Base-by-base conservation (phyloP, 768 basidiomycete genomes). In the Rubroboletus pulcherrimus region DNA sequence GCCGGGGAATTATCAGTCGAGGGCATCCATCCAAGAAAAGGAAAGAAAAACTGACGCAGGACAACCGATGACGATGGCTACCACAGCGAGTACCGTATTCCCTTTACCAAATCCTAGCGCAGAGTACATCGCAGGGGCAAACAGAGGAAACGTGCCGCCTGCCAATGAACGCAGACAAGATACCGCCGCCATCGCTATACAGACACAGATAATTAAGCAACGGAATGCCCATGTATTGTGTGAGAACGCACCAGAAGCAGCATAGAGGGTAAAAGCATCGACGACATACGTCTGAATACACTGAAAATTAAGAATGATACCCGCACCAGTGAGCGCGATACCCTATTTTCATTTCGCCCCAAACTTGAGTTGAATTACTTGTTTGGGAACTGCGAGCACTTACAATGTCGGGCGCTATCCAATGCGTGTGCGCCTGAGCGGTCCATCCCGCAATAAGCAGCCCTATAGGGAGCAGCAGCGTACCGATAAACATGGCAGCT, bases 101-200 rank as follows among this genome's bases (percentile, higher is more conserved):
- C 85, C 86, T 56, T 83, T 86, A 0, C 88, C 89, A 53, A 85
- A 86, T 4, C 87, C 89, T 0, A 91, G 73, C 14, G 74, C 72
- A 1, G 73, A 67, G 68, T 81, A 90, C 82, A 91, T 86, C 37
- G 78, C 73, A 19, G 85, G 83, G 4, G 84, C 86, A 60, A 91
- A 91, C n/a, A 91, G 71, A 2, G 89, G 90, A 65, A 92, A 90
- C 1, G 78, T 83, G 51, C 89, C 91, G 0, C 89, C 89, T 1
- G 82, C 81, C 0, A 89, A 52, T 0, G 85, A 82, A 26, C 89
- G 82, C 14, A 89, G 66, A 65, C 70, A 85, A 0, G 84, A 72
- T 19, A 82, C 81, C 0, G 87, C 86, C 0, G 87, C 87, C 10
- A 91, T 71, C 3, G 87, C 85, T 81, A 52, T 54, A 70, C 1